phyloP scores from a whole-genome alignment of 768 basidiomycete genomes.

The Pholiota microspora region DNA sequence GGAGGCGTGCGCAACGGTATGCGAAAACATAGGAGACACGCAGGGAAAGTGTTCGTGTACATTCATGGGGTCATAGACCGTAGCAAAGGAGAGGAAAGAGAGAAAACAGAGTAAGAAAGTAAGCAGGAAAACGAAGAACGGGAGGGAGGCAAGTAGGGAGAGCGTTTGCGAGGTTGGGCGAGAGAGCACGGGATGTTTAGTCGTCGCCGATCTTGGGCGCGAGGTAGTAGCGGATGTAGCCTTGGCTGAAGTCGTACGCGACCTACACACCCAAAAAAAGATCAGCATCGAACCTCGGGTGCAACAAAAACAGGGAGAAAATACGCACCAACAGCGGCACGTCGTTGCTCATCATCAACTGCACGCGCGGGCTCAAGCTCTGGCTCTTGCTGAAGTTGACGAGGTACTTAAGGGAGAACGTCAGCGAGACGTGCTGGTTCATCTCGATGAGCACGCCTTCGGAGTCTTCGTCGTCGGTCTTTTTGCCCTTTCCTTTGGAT shows the following conservation, averaged over 20 bases:
- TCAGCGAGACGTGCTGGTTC: slow-evolving; percentile 87
- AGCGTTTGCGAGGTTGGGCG: too few relatives aligned
- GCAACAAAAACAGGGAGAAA: background rate
- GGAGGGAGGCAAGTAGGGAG: too few relatives aligned
- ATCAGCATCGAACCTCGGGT: background rate
- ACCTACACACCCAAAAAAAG: slow-evolving; percentile 45
- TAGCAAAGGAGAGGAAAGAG: too few relatives aligned
- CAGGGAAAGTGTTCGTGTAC: too few relatives aligned
- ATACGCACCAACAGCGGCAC: slow-evolving; percentile 26
- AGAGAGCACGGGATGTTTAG: slow-evolving; percentile 24
- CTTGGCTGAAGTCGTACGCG: slow-evolving; percentile 86
- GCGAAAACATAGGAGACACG: too few relatives aligned
- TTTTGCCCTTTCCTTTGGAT: slow-evolving; percentile 59
- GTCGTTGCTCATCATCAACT: slow-evolving; percentile 29
- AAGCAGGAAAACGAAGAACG: too few relatives aligned
- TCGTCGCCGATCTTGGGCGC: slow-evolving; percentile 95
- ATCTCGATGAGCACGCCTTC: slow-evolving; percentile 75
- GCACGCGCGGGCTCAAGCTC: slow-evolving; percentile 40
- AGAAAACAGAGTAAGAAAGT: too few relatives aligned
- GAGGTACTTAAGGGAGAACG: slow-evolving; percentile 96
- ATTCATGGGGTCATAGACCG: too few relatives aligned
- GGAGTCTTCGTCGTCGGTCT: slow-evolving; percentile 51
- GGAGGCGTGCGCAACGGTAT: too few relatives aligned
- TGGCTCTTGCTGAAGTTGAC: slow-evolving; percentile 94
- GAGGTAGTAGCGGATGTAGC: slow-evolving; percentile 90